Evolutionary conservation across 768 basidiomycete genomes (phyloP).

Genomic region (Calocybe gangraenosa): DNA sequence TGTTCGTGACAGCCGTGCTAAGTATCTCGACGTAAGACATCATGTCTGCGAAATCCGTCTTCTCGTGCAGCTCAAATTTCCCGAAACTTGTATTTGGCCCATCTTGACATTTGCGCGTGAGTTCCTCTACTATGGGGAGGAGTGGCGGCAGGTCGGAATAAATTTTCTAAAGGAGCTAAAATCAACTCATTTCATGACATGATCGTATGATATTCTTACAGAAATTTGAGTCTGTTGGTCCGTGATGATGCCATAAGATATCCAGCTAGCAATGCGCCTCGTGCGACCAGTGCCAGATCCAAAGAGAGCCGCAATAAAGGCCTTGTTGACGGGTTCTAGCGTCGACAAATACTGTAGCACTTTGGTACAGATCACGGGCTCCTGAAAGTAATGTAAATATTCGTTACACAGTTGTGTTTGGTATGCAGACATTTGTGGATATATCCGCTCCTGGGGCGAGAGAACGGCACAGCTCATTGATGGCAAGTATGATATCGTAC

Average conservation of each 20-base stretch:
- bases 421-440: conserved; percentile 1
- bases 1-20: conserved; percentile 52
- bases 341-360: conserved; percentile 35
- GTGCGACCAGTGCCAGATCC: conserved; percentile 45
- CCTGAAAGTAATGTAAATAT: conserved; percentile 29
- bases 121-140: conserved; percentile 39
- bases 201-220: conserved; percentile 17
- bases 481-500: conserved; percentile 39
- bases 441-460: conserved; percentile 29
- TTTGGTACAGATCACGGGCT: conserved; percentile 40
- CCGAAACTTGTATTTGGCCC: conserved; percentile 24
- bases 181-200: conserved; percentile 3
- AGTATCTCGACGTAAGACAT: conserved; percentile 52
- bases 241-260: conserved; percentile 49
- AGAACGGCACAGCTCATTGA: conserved; percentile 43
- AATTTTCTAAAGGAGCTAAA: conserved; percentile 26
- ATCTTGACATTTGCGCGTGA: conserved; percentile 35
- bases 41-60: conserved; percentile 61
- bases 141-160: conserved; percentile 49
- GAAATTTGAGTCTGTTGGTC: conserved; percentile 18
- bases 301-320: conserved; percentile 46
- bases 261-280: conserved; percentile 51
- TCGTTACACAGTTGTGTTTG: too few relatives aligned
- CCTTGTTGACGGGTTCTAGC: conserved; percentile 46
- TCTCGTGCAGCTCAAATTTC: conserved; percentile 50